Evolutionary conservation across 148 eudicot genomes (phyloP).

Genomic region (Silene latifolia): DNA sequence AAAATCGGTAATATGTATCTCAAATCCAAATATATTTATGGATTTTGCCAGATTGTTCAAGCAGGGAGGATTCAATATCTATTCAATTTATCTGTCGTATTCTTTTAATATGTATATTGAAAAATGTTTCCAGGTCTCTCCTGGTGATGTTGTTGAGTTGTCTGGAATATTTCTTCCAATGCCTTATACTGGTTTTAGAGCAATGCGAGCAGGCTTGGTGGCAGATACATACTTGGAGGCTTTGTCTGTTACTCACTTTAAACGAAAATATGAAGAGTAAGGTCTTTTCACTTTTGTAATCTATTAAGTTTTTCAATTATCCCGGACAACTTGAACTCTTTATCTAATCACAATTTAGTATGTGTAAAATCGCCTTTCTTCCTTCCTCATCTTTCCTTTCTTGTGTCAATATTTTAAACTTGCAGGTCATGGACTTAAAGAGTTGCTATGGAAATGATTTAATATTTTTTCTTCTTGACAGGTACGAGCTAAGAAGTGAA

Average conservation of each 20-base stretch:
- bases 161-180: conserved; percentile 97
- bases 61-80: not conserved
- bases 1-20: not conserved
- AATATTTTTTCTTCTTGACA: conserved; percentile 21
- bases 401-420: conserved; percentile 9
- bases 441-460: not conserved
- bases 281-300: conserved; percentile 23
- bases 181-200: conserved; percentile 96
- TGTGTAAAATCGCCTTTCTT: not conserved
- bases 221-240: conserved; percentile 99
- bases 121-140: conserved; percentile 58
- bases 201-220: conserved; percentile 96
- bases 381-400: conserved; percentile 3
- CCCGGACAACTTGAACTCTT: not conserved
- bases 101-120: conserved; percentile 2
- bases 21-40: not conserved
- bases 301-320: not conserved
- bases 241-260: conserved; percentile 91
- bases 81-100: not conserved
- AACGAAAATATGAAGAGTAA: conserved; percentile 99
- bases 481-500: conserved; percentile 81
- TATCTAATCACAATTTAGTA: not conserved
- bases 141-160: conserved; percentile 93
- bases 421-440: not conserved
- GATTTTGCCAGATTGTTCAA: not conserved